phyloP scores from a whole-genome alignment of 2,329 filamentous ascomycete genomes.

The Tolypocladium tropicale region DNA sequence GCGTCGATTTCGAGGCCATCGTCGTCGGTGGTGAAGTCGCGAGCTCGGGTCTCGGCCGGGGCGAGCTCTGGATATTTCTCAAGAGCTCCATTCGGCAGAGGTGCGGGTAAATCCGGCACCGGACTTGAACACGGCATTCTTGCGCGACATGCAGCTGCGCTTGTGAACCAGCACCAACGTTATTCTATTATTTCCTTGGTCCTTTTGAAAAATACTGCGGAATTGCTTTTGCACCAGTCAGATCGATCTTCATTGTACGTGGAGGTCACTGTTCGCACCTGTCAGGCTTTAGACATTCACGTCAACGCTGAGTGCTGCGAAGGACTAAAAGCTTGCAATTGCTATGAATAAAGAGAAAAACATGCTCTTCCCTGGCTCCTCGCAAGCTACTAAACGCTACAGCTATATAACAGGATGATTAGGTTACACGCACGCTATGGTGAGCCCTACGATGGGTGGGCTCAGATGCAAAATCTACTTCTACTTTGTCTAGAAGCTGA shows the following conservation, averaged over 20 bases:
- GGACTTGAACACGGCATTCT: background rate
- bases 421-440: background rate
- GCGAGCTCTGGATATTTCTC: background rate
- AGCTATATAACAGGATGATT: background rate
- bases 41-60: background rate
- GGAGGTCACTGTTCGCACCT: too few relatives aligned
- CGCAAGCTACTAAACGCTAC: background rate
- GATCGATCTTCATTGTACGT: background rate
- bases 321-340: too few relatives aligned
- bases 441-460: background rate
- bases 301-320: too few relatives aligned
- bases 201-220: too few relatives aligned
- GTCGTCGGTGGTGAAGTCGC: slow-evolving; percentile 4
- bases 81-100: background rate
- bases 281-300: too few relatives aligned
- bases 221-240: too few relatives aligned
- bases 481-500: slow-evolving; percentile 28
- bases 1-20: slow-evolving; percentile 20
- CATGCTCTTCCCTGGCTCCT: background rate
- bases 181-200: background rate
- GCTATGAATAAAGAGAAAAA: background rate
- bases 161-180: background rate
- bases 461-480: background rate
- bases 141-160: background rate
- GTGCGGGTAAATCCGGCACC: background rate